Evolutionary conservation across 306 rosid species (phyloP).

Genomic region (Lupinus albus): DNA sequence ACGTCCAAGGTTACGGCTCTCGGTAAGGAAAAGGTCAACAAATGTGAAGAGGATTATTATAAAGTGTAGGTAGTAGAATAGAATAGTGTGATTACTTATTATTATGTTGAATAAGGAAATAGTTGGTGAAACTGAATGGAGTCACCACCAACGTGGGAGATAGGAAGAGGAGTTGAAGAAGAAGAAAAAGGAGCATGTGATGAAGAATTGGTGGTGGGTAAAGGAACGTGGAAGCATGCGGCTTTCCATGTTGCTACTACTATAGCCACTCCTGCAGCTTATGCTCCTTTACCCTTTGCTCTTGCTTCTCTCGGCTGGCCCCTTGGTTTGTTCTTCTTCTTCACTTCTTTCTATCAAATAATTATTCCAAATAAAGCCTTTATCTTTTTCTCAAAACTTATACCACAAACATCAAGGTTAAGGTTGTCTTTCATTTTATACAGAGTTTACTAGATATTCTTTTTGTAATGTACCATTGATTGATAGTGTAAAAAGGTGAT

Average conservation of each 20-base stretch:
- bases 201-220: slow-evolving; percentile 21
- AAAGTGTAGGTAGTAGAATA: no score
- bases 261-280: slow-evolving; percentile 82
- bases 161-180: slow-evolving; percentile 22
- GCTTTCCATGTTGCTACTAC: slow-evolving; percentile 82
- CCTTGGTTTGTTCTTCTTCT: slow-evolving; percentile 50
- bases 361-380: no score
- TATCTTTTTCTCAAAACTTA: no score
- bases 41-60: background rate
- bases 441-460: no score
- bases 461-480: no score
- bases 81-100: no score
- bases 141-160: slow-evolving; percentile 8
- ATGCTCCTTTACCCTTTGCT: slow-evolving; percentile 79
- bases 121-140: slow-evolving; percentile 30
- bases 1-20: background rate
- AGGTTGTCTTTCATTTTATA: no score
- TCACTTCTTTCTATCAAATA: background rate
- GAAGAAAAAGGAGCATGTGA: slow-evolving; percentile 13
- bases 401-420: no score
- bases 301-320: slow-evolving; percentile 83
- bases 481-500: no score
- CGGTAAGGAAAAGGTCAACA: slow-evolving; percentile 31
- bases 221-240: slow-evolving; percentile 78
- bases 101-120: background rate